Evolutionary conservation across 2,329 filamentous ascomycete genomes (phyloP).

Genomic region (Onygenales sp.): DNA sequence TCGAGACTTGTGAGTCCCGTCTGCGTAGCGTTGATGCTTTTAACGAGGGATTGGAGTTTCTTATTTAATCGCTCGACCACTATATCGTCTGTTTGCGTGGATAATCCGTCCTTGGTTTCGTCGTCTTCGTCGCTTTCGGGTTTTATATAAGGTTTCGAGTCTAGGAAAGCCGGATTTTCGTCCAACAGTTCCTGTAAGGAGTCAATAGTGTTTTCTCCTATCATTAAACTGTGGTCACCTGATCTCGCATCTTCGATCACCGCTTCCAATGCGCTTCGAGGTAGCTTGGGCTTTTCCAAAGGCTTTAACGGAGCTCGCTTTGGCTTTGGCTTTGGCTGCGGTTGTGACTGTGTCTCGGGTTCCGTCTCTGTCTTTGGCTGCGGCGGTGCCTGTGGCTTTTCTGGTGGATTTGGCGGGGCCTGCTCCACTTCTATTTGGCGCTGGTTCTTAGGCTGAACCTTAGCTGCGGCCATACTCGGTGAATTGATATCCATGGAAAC

Average conservation of each 20-base stretch:
- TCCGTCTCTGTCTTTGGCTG: slow-evolving; percentile 5
- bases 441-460: background rate
- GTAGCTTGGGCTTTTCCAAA: slow-evolving; percentile 28
- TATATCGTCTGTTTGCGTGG: slow-evolving; percentile 13
- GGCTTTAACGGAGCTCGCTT: slow-evolving; percentile 12
- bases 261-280: slow-evolving; percentile 33
- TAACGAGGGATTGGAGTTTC: slow-evolving; percentile 30
- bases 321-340: slow-evolving; percentile 6
- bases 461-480: slow-evolving; percentile 8
- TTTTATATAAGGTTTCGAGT: slow-evolving; percentile 12
- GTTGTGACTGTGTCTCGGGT: background rate
- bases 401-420: background rate
- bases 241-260: slow-evolving; percentile 32
- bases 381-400: background rate
- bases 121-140: slow-evolving; percentile 3
- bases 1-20: slow-evolving; percentile 31
- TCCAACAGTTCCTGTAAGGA: slow-evolving; percentile 35
- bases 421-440: background rate
- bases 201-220: slow-evolving; percentile 37
- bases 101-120: background rate
- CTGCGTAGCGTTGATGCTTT: slow-evolving; percentile 32
- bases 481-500: slow-evolving; percentile 18
- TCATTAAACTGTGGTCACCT: slow-evolving; percentile 26
- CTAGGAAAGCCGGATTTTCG: slow-evolving; percentile 17
- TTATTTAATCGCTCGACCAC: slow-evolving; percentile 29